Percentiles rank a stretch among this genome's conserved stretches.
Evolutionary conservation across 2,329 filamentous ascomycete species (phyloP).

Genomic region (Pseudogymnoascus destructans): DNA sequence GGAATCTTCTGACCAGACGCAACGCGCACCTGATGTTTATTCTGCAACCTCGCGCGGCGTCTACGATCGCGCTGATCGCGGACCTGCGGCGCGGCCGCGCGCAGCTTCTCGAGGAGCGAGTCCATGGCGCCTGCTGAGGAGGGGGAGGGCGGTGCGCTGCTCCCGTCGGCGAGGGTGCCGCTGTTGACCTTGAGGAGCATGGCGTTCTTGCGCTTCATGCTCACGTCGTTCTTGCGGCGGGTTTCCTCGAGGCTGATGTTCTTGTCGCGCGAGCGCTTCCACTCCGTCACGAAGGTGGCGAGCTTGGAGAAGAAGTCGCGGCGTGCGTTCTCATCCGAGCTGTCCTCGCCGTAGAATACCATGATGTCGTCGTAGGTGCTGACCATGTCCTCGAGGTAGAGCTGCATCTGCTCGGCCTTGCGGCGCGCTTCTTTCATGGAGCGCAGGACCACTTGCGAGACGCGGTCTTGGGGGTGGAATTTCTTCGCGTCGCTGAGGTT

Average conservation of each 20-base stretch:
- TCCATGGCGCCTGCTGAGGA: conserved; percentile 87
- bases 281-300: conserved; percentile 78
- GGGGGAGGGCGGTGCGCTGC: conserved; percentile 45
- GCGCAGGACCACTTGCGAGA: conserved; percentile 79
- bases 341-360: conserved; percentile 91
- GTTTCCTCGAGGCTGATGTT: conserved; percentile 74
- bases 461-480: conserved; percentile 94
- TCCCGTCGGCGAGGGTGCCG: conserved; percentile 27
- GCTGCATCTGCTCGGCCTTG: conserved; percentile 89
- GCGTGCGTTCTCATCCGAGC: conserved; percentile 78
- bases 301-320: conserved; percentile 94
- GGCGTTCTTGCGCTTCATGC: conserved; percentile 77
- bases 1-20: conserved; percentile 84
- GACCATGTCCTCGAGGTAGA: conserved; percentile 88
- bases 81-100: conserved; percentile 80
- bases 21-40: conserved; percentile 77
- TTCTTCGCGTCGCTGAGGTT: conserved; percentile 94
- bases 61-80: conserved; percentile 81
- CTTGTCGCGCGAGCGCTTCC: conserved; percentile 94
- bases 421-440: conserved; percentile 93
- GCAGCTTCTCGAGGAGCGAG: conserved; percentile 82
- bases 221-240: conserved; percentile 73
- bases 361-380: conserved; percentile 90
- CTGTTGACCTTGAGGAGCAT: conserved; percentile 47
- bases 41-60: conserved; percentile 76